A percentile compares a stretch with the other conserved stretches of the same genome.
Conservation (phyloP, 2,329 filamentous ascomycete genomes). For the Apiospora koreana region DNA sequence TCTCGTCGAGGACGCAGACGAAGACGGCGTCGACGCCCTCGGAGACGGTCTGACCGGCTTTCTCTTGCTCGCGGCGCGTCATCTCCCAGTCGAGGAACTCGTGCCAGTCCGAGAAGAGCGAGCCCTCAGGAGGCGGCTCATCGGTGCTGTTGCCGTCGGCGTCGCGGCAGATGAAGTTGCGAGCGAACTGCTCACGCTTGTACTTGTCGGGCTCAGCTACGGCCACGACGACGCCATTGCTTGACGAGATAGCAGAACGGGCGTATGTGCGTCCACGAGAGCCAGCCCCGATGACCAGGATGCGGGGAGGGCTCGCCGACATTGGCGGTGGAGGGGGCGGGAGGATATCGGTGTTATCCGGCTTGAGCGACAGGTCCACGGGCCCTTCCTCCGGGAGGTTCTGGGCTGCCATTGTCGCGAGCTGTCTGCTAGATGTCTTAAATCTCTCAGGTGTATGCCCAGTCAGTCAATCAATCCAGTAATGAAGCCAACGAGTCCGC, state of each 20-base stretch:
- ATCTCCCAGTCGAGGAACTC: slow-evolving; percentile 76
- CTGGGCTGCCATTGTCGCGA: slow-evolving; percentile 29
- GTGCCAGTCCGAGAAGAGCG: slow-evolving; percentile 73
- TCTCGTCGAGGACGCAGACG: slow-evolving; percentile 78
- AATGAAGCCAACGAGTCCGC: not conserved
- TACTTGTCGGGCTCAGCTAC: slow-evolving; percentile 80
- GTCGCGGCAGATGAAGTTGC: slow-evolving; percentile 70
- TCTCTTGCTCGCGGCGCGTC: slow-evolving; percentile 55
- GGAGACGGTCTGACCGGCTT: slow-evolving; percentile 48
- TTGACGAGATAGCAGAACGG: slow-evolving; percentile 63
- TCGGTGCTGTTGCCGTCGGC: slow-evolving; percentile 34
- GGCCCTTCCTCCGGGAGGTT: slow-evolving; percentile 29
- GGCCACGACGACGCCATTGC: slow-evolving; percentile 69
- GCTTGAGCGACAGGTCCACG: slow-evolving; percentile 20
- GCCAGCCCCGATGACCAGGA: slow-evolving; percentile 82
- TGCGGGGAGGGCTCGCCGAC: slow-evolving; percentile 57
- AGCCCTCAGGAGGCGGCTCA: slow-evolving; percentile 52
- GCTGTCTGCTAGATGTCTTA: not conserved
- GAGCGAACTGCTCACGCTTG: slow-evolving; percentile 73
- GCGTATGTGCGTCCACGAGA: slow-evolving; percentile 78
- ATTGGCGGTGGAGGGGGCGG: slow-evolving; percentile 43
- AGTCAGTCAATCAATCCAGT: not conserved
- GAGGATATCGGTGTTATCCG: slow-evolving; percentile 28
- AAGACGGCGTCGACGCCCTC: slow-evolving; percentile 63
- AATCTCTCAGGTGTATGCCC: not conserved